phyloP scores from a whole-genome alignment of 2,329 filamentous ascomycete species.

The Aspergillus novoparasiticus region DNA sequence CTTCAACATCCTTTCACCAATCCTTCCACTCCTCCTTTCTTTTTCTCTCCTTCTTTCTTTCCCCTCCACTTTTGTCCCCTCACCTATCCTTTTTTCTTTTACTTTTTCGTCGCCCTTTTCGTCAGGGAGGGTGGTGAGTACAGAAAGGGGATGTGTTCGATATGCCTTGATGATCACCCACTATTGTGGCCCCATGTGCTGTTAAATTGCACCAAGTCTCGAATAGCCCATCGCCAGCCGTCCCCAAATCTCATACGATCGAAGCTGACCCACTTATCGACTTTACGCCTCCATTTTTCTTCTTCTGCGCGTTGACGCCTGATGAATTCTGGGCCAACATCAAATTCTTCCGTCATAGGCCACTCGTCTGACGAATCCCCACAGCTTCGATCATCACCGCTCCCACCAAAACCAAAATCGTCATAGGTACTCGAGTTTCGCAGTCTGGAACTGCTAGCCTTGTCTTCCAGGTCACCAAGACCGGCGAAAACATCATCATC shows the following conservation, averaged over 20 bases:
- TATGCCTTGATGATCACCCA: neutral
- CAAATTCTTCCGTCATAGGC: slow-evolving; percentile 93
- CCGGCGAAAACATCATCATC: slow-evolving; percentile 94
- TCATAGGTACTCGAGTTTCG: slow-evolving; percentile 29
- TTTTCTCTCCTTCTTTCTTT: neutral
- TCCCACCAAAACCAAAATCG: slow-evolving; percentile 28
- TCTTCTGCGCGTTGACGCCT: slow-evolving; percentile 88
- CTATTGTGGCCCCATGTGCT: slow-evolving; percentile 17
- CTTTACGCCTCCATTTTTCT: slow-evolving; percentile 84
- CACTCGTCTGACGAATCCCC: slow-evolving; percentile 67
- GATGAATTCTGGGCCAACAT: slow-evolving; percentile 93
- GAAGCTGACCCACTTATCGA: slow-evolving; percentile 77
- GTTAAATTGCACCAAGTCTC: slow-evolving; percentile 46
- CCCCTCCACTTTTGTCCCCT: neutral
- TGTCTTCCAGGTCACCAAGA: slow-evolving; percentile 87
- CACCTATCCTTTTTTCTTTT: neutral
- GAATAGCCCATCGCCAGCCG: slow-evolving; percentile 76
- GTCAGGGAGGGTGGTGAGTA: neutral
- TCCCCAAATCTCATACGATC: slow-evolving; percentile 51
- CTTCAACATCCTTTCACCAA: neutral
- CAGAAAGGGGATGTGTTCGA: neutral
- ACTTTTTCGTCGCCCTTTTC: neutral
- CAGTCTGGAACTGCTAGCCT: slow-evolving; percentile 29
- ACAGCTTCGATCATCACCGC: slow-evolving; percentile 44
- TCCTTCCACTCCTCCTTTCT: neutral